phyloP scores from a whole-genome alignment of 768 basidiomycete species.

The Tulasnella sp. region DNA sequence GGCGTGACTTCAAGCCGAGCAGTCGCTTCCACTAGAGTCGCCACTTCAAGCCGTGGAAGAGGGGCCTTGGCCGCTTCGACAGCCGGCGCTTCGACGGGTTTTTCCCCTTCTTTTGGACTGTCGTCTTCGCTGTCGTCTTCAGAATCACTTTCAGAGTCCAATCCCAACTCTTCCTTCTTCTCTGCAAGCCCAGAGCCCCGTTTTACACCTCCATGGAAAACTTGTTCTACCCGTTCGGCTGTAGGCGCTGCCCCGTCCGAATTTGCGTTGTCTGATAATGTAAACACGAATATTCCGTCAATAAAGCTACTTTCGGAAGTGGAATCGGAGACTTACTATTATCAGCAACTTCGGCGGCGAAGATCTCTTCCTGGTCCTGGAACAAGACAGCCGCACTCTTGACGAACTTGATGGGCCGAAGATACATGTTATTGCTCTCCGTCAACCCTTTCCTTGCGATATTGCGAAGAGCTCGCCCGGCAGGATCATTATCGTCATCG shows the following conservation, averaged over 20 bases:
- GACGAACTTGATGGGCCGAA: conserved; percentile 62
- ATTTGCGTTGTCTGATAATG: conserved; percentile 28
- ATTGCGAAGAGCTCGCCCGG: neutral
- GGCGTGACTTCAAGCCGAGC: conserved; percentile 13
- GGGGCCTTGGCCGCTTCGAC: conserved; percentile 26
- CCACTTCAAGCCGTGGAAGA: conserved; percentile 19
- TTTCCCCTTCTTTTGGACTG: conserved; percentile 40
- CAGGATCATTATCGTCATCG: neutral
- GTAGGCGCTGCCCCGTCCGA: conserved; percentile 52
- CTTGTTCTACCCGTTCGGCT: conserved; percentile 49
- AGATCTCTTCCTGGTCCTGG: conserved; percentile 32
- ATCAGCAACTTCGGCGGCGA: conserved; percentile 30
- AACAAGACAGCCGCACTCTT: conserved; percentile 41
- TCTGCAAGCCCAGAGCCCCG: conserved; percentile 25
- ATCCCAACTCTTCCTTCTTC: conserved; percentile 34
- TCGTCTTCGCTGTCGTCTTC: conserved; percentile 26
- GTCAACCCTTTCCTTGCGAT: neutral
- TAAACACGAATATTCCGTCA: neutral
- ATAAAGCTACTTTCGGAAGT: neutral
- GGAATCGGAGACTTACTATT: conserved; percentile 1
- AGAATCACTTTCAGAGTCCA: conserved; percentile 14
- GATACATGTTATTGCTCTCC: conserved; percentile 29
- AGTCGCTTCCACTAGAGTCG: neutral
- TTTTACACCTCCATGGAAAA: conserved; percentile 38
- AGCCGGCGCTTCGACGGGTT: conserved; percentile 26